Conservation (phyloP, 2,329 filamentous ascomycete species). For the Colletotrichum cereale region DNA sequence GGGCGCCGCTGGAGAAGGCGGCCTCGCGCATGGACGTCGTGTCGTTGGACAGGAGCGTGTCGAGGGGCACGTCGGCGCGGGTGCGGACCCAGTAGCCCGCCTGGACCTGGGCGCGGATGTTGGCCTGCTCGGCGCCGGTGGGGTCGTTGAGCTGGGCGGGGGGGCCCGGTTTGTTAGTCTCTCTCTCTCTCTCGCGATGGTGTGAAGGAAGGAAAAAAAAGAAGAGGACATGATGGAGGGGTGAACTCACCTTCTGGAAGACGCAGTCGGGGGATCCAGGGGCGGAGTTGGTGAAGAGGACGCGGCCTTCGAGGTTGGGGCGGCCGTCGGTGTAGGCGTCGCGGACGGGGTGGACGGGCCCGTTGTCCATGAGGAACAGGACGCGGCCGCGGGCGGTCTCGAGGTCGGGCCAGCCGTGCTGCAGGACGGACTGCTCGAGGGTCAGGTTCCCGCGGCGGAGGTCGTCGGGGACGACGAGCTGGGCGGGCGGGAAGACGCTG, state of each 20-base stretch:
- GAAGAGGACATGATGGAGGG: no score
- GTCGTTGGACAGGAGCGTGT: slow-evolving; percentile 56
- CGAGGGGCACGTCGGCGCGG: slow-evolving; percentile 59
- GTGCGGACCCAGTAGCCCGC: slow-evolving; percentile 64
- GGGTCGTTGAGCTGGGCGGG: slow-evolving; percentile 58
- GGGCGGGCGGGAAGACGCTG: slow-evolving; percentile 52
- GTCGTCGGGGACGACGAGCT: slow-evolving; percentile 62
- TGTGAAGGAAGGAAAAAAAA: neutral
- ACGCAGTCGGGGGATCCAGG: slow-evolving; percentile 60
- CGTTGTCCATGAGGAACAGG: slow-evolving; percentile 65
- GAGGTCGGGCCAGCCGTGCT: slow-evolving; percentile 62
- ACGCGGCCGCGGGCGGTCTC: slow-evolving; percentile 58
- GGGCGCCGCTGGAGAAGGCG: slow-evolving; percentile 61
- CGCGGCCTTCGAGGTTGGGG: slow-evolving; percentile 56
- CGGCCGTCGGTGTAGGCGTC: slow-evolving; percentile 52
- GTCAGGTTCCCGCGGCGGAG: slow-evolving; percentile 55
- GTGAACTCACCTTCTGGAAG: slow-evolving; percentile 55
- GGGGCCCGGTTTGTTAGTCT: neutral
- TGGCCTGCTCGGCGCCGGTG: slow-evolving; percentile 48
- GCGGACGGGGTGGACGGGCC: slow-evolving; percentile 53
- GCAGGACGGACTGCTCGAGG: slow-evolving; percentile 60
- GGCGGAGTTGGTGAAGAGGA: slow-evolving; percentile 61
- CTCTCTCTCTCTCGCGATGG: neutral
- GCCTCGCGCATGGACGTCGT: slow-evolving; percentile 54
- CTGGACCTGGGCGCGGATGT: slow-evolving; percentile 58